A percentile compares a stretch with the other conserved stretches of the same genome.
phyloP scores from a whole-genome alignment of 176 grass and related monocot genomes.

The Microstegium vimineum region DNA sequence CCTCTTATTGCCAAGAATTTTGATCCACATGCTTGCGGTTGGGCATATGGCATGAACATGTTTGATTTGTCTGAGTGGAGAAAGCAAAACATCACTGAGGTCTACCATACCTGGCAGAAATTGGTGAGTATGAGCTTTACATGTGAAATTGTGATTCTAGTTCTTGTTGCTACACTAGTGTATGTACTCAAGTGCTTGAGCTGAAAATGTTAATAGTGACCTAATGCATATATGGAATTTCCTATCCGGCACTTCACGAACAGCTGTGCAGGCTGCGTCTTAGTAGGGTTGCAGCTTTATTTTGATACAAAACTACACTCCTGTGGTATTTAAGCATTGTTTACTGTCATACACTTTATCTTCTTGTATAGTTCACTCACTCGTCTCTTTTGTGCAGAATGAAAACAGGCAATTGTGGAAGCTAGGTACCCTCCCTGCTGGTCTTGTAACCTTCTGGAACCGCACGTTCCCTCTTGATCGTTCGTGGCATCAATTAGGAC shows the following conservation, averaged over 20 bases:
- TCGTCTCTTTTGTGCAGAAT: conserved; percentile 45
- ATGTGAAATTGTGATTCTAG: background rate
- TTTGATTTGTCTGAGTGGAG: conserved; percentile 95
- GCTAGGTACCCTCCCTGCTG: conserved; percentile 73
- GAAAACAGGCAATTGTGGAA: conserved; percentile 80
- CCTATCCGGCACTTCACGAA: background rate
- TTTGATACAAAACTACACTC: background rate
- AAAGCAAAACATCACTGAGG: conserved; percentile 79
- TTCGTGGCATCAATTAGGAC: conserved; percentile 79
- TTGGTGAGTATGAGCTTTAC: conserved; percentile 46
- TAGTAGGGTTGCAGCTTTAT: conserved; percentile 1
- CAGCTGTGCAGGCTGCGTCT: background rate
- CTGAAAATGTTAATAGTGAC: background rate
- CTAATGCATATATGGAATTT: background rate
- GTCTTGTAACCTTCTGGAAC: conserved; percentile 94
- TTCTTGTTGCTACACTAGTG: background rate
- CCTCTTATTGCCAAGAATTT: conserved; percentile 84
- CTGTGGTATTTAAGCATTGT: background rate
- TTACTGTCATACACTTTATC: background rate
- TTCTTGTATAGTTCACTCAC: background rate
- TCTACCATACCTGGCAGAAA: conserved; percentile 89
- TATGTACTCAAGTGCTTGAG: background rate
- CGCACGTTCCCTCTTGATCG: conserved; percentile 51
- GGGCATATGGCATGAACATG: conserved; percentile 94
- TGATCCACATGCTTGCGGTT: conserved; percentile 64